Evolutionary conservation across 768 basidiomycete species (phyloP).

Genomic region (Polyporus arcularius): DNA sequence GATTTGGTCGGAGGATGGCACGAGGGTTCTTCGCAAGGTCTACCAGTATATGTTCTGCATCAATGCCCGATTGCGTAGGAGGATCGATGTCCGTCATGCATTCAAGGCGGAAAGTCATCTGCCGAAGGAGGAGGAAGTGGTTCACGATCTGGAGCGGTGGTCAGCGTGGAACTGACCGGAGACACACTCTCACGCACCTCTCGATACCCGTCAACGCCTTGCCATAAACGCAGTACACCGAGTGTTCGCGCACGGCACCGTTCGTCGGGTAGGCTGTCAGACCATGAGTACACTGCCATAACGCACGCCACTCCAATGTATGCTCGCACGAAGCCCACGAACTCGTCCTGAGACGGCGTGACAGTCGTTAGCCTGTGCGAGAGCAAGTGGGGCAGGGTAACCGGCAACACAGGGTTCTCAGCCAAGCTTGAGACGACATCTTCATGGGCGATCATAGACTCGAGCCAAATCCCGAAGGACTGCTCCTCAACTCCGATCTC

Average conservation of each 20-base stretch:
- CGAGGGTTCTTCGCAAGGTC: slow-evolving; percentile 62
- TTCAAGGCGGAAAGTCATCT: slow-evolving; percentile 69
- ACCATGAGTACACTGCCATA: slow-evolving; percentile 76
- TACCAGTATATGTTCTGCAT: slow-evolving; percentile 69
- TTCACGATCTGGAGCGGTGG: slow-evolving; percentile 61
- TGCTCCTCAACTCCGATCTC: slow-evolving; percentile 67
- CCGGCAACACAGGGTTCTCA: slow-evolving; percentile 40
- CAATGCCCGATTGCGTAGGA: slow-evolving; percentile 62
- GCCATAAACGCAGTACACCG: slow-evolving; percentile 65
- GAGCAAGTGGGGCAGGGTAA: slow-evolving; percentile 38
- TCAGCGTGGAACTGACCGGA: too few relatives aligned
- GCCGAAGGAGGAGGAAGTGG: slow-evolving; percentile 68
- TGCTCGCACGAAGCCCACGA: slow-evolving; percentile 64
- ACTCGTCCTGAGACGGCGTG: slow-evolving; percentile 51
- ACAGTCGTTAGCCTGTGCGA: slow-evolving; percentile 33
- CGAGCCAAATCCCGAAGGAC: slow-evolving; percentile 72
- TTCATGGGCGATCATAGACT: slow-evolving; percentile 62
- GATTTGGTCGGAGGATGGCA: slow-evolving; percentile 57
- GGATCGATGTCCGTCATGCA: slow-evolving; percentile 66
- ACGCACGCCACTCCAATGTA: slow-evolving; percentile 68
- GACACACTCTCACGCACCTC: slow-evolving; percentile 47
- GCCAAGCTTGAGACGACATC: slow-evolving; percentile 50
- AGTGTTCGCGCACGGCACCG: slow-evolving; percentile 64
- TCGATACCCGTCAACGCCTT: slow-evolving; percentile 66
- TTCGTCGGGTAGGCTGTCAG: slow-evolving; percentile 71